Evolutionary conservation across 805 yeast species (phyloP).

Genomic region (Osmozyma mogii): DNA sequence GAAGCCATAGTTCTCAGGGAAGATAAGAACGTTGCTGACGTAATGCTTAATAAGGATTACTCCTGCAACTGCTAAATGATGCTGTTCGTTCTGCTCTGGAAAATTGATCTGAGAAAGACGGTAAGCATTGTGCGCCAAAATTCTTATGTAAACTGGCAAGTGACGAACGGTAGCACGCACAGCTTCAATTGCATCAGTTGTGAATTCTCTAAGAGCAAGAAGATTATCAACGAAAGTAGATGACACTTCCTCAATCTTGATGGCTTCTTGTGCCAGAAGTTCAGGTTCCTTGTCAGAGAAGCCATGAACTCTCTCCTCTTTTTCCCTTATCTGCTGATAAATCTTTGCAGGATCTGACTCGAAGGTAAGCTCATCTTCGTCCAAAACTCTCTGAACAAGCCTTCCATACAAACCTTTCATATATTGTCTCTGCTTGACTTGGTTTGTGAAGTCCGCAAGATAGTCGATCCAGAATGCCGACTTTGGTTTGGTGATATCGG

Average conservation of each 20-base stretch:
- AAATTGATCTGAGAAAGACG: conserved; percentile 36
- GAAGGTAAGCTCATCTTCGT: conserved; percentile 49
- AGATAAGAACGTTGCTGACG: conserved; percentile 35
- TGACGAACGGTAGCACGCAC: conserved; percentile 36
- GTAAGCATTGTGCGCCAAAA: conserved; percentile 29
- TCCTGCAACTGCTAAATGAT: conserved; percentile 61
- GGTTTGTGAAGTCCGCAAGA: conserved; percentile 36
- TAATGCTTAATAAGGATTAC: conserved; percentile 51
- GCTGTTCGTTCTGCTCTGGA: conserved; percentile 53
- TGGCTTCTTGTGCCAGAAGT: conserved; percentile 57
- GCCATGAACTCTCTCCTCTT: conserved; percentile 28
- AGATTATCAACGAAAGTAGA: conserved; percentile 63
- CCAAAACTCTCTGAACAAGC: conserved; percentile 29
- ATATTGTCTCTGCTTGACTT: conserved; percentile 40
- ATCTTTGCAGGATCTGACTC: conserved; percentile 75
- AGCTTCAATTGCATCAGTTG: conserved; percentile 51
- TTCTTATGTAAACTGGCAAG: conserved; percentile 29
- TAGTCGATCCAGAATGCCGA: conserved; percentile 38
- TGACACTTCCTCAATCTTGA: conserved; percentile 71
- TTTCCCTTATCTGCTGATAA: conserved; percentile 32
- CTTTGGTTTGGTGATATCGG: conserved; percentile 33
- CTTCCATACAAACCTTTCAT: conserved; percentile 35
- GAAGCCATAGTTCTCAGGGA: conserved; percentile 54
- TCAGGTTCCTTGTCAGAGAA: conserved; percentile 23
- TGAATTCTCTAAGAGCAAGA: conserved; percentile 62